Base-by-base conservation (phyloP, 805 yeast genomes). In the Wickerhamiella kazuoi region DNA sequence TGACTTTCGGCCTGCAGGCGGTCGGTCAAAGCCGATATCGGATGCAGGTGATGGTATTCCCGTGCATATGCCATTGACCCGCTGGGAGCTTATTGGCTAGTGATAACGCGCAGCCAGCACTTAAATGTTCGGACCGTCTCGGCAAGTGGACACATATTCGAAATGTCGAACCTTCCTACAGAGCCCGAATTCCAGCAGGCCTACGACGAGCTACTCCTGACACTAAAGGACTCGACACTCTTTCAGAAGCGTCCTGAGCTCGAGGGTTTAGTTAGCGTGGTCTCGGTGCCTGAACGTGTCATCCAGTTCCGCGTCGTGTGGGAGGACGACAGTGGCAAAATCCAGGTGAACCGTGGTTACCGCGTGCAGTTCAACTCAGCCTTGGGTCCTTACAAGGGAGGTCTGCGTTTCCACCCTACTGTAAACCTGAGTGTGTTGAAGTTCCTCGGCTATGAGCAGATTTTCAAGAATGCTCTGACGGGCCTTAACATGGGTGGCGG, bases 161-260 rank as follows among this genome's bases (percentile, higher is more conserved):
- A 64, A 75, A 76, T 83, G 81, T 71, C 68, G 74, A 74, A 41
- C 39, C 43, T 48, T 63, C 86, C 93, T 50, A 69, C 71, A 67
- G 97, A 87, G 72, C 97, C 98, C 52, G 98, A 87, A 76, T 87
- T 87, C 69, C 86, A 86, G 67, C 98, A 87, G 74, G 98, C 98
- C 55, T 83, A 79, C 76, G 71, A 80, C 66, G 98, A 87, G 73
- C 75, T 87, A 55, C 73, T 76, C 57, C 67, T 79, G 48, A 86
- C 96, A 45, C 70, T 90, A 54, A 75, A 80, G 64, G 93, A 81
- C 65, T 87, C 97, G 34, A 79, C 94, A 49, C 70, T 87, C 47
- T 87, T 90, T 69, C 67, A 72, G 51, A 72, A 81, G 66, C 76
- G 79, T 60, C 98, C 98, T 54, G 76, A 83, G 61, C 83, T 83